Conservation (phyloP, 2,329 filamentous ascomycete species). For the Aspergillus phoenicis region DNA sequence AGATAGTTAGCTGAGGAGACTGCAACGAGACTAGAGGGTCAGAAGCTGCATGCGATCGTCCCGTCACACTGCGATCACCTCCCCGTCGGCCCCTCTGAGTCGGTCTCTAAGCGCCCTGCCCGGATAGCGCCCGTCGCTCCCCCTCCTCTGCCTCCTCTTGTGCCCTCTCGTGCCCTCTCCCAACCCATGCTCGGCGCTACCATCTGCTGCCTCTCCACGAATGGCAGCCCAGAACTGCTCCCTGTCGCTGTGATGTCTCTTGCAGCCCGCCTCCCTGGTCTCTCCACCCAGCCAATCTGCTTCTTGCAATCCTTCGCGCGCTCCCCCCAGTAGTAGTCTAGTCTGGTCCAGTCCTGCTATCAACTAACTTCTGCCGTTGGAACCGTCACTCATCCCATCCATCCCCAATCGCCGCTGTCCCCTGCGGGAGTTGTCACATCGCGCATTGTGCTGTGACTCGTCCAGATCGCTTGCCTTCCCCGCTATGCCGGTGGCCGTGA, state of each 20-base stretch:
- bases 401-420: slow-evolving; percentile 10
- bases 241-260: slow-evolving; percentile 33
- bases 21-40: too few relatives aligned
- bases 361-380: too few relatives aligned
- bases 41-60: neutral
- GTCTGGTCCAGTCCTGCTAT: too few relatives aligned
- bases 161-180: slow-evolving; percentile 18
- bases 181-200: slow-evolving; percentile 38
- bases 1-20: too few relatives aligned
- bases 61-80: slow-evolving; percentile 15
- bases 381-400: too few relatives aligned
- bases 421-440: slow-evolving; percentile 38
- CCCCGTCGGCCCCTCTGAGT: slow-evolving; percentile 10
- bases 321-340: neutral
- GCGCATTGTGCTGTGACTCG: slow-evolving; percentile 31
- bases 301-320: neutral
- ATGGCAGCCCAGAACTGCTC: slow-evolving; percentile 23
- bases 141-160: neutral
- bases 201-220: slow-evolving; percentile 25
- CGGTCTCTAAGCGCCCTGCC: slow-evolving; percentile 31
- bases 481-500: slow-evolving; percentile 16
- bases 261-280: slow-evolving; percentile 31
- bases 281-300: slow-evolving; percentile 13
- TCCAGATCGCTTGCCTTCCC: slow-evolving; percentile 17
- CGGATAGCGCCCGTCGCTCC: slow-evolving; percentile 14